phyloP scores from a whole-genome alignment of 2,329 filamentous ascomycete species.

The Dryadomyces sulphureus region DNA sequence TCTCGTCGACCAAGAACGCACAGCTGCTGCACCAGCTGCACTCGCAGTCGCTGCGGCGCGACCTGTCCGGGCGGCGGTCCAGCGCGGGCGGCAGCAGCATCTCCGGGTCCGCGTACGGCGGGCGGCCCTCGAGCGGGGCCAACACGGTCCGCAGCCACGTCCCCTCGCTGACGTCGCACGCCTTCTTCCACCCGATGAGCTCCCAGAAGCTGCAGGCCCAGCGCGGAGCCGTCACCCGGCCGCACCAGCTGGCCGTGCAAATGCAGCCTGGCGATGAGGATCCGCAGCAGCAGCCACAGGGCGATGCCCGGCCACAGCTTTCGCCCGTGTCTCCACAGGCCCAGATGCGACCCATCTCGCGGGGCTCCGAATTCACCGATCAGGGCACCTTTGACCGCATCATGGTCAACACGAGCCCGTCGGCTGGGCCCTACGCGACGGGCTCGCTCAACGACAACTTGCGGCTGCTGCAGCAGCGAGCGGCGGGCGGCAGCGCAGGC shows the following conservation, averaged over 20 bases:
- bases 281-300: constrained; percentile 5
- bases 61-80: constrained; percentile 27
- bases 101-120: constrained; percentile 26
- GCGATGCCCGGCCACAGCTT: not conserved
- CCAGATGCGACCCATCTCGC: constrained; percentile 49
- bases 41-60: constrained; percentile 37
- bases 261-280: not conserved
- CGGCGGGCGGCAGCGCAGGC: constrained; percentile 18
- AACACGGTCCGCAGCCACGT: constrained; percentile 85
- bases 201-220: constrained; percentile 89
- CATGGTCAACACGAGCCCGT: constrained; percentile 63
- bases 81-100: constrained; percentile 23
- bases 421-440: constrained; percentile 36
- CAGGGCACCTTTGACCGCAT: constrained; percentile 54
- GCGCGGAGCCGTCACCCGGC: constrained; percentile 40
- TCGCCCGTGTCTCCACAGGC: not conserved
- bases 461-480: constrained; percentile 47
- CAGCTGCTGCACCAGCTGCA: constrained; percentile 12
- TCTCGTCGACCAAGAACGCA: constrained; percentile 33
- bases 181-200: constrained; percentile 94
- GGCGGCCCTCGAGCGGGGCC: constrained; percentile 48
- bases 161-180: constrained; percentile 73
- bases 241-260: constrained; percentile 14
- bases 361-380: constrained; percentile 70
- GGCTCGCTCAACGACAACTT: constrained; percentile 64